These are phyloP conservation scores for Arctium minus DNA, from an alignment of 129 eudicot genomes.

Conservation along the genomic window DNA sequence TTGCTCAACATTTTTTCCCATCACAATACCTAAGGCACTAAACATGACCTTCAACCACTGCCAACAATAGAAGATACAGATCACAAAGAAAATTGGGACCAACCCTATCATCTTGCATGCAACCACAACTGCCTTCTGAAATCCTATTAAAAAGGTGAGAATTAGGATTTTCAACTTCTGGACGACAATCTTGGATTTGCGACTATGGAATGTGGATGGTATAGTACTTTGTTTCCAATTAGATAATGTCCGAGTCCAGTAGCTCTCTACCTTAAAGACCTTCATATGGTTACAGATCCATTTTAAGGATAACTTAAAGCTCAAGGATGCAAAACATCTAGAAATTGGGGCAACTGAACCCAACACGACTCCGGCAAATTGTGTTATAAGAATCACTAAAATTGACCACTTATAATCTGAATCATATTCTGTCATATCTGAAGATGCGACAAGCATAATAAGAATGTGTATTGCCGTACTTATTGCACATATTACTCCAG, in stretches of 20 bases:
- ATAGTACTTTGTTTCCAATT: conserved; percentile 29
- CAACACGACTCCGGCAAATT: background rate
- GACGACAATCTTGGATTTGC: background rate
- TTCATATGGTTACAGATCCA: background rate
- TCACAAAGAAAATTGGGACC: background rate
- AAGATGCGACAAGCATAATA: background rate
- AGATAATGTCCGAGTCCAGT: conserved; percentile 26
- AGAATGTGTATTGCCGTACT: background rate
- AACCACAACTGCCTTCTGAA: conserved; percentile 27
- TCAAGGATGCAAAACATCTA: conserved; percentile 17
- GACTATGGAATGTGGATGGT: background rate
- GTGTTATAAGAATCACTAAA: background rate
- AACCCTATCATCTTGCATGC: conserved; percentile 24
- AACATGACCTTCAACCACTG: background rate
- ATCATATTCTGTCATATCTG: background rate
- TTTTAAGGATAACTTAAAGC: background rate
- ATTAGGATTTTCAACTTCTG: conserved; percentile 2
- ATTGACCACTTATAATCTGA: conserved; percentile 12
- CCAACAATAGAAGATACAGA: background rate
- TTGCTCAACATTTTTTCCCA: background rate
- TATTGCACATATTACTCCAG: conserved; percentile 9
- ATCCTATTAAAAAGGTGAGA: background rate
- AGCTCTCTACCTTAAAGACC: conserved; percentile 16
- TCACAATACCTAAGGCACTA: background rate
- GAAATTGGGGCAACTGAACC: too few relatives aligned